Conservation (phyloP, 345 rosid genomes). For the Eucalyptus virginea region DNA sequence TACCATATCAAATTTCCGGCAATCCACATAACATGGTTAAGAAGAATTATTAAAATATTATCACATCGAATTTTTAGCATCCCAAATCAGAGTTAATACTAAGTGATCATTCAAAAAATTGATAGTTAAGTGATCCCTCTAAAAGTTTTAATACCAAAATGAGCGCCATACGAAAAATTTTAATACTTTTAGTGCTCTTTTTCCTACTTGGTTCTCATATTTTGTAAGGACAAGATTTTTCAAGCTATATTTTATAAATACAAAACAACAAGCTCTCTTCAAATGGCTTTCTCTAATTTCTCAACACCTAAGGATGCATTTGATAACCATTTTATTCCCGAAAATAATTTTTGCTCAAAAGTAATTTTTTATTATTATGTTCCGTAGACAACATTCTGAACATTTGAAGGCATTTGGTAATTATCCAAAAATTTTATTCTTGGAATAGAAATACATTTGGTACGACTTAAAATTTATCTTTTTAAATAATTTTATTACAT, state of each 20-base stretch:
- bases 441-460: rapidly evolving
- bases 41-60: neutral
- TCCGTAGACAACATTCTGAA: too few relatives aligned
- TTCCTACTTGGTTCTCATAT: neutral
- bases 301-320: neutral
- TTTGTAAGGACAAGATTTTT: neutral
- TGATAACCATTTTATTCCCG: rapidly evolving
- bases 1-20: neutral
- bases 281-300: neutral
- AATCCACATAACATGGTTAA: rapidly evolving
- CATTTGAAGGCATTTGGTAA: too few relatives aligned
- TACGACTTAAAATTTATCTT: too few relatives aligned
- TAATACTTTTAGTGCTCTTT: neutral
- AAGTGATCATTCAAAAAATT: too few relatives aligned
- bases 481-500: too few relatives aligned
- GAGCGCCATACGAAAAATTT: neutral
- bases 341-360: too few relatives aligned
- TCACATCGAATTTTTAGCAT: too few relatives aligned
- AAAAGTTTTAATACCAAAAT: too few relatives aligned
- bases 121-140: too few relatives aligned
- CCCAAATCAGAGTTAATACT: neutral
- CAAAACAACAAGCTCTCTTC: neutral
- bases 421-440: rapidly evolving
- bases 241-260: neutral
- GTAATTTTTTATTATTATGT: rapidly evolving